Percentiles rank a stretch among this genome's conserved stretches.
Conservation (phyloP, 106 monocot genomes). For the Platanthera guangdongensis region DNA sequence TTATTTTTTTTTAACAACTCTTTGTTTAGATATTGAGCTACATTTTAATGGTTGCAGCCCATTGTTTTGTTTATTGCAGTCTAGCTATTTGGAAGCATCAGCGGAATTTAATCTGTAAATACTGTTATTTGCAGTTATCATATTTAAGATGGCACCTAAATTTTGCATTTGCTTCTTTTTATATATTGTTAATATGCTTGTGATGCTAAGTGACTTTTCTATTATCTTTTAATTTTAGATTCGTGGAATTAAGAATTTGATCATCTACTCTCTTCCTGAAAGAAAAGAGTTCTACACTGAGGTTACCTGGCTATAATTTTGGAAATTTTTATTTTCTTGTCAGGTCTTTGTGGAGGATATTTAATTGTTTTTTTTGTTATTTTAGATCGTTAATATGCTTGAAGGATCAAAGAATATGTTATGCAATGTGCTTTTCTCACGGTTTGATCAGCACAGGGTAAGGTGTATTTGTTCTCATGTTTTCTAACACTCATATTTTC, state of each 20-base stretch:
- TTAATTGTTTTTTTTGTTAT: background rate
- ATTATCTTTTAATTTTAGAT: constrained; percentile 44
- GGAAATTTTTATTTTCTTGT: background rate
- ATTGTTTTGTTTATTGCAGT: background rate
- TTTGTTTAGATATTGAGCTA: too few relatives aligned
- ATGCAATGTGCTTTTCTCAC: constrained; percentile 54
- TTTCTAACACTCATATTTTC: background rate
- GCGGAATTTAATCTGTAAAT: too few relatives aligned
- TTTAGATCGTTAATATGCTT: constrained; percentile 62
- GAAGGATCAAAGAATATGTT: constrained; percentile 36
- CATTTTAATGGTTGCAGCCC: background rate
- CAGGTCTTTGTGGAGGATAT: background rate
- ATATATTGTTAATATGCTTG: background rate
- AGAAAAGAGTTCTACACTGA: constrained; percentile 91
- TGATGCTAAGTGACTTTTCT: background rate
- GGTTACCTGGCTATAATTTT: constrained; percentile 19
- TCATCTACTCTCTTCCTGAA: constrained; percentile 84
- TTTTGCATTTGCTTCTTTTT: too few relatives aligned
- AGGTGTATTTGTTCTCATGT: constrained; percentile 3
- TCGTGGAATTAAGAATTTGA: constrained; percentile 65
- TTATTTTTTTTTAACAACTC: too few relatives aligned
- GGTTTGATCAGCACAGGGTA: constrained; percentile 45
- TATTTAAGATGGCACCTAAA: too few relatives aligned
- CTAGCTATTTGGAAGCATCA: too few relatives aligned
- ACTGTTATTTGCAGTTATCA: too few relatives aligned